A percentile compares a stretch with the other conserved stretches of the same genome.
Conservation (phyloP, 129 eudicot species). For the Lactuca sativa region DNA sequence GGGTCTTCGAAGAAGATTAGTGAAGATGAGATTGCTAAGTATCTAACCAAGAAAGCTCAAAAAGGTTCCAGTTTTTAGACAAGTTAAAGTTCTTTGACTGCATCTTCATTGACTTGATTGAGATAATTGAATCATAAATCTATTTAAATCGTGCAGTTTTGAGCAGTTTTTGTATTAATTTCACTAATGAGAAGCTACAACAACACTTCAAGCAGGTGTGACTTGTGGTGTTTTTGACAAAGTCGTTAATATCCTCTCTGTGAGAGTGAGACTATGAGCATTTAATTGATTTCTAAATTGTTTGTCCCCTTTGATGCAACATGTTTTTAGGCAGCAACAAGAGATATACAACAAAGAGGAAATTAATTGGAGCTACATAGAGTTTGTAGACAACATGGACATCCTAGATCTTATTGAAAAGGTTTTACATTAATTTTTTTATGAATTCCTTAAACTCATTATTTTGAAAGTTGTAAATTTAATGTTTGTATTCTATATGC, state of each 20-base stretch:
- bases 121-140: slow-evolving; percentile 8
- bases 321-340: slow-evolving; percentile 97
- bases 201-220: slow-evolving; percentile 97
- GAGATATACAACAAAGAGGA: slow-evolving; percentile 89
- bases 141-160: slow-evolving; percentile 58
- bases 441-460: slow-evolving; percentile 3
- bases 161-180: slow-evolving; percentile 98
- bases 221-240: slow-evolving; percentile 16
- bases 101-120: slow-evolving; percentile 13
- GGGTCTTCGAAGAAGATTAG: no score
- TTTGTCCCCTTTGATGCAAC: slow-evolving; percentile 49
- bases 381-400: slow-evolving; percentile 94
- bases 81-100: background rate
- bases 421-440: slow-evolving; percentile 38
- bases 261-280: background rate
- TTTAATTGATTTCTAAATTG: slow-evolving; percentile 20
- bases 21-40: no score
- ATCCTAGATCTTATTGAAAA: slow-evolving; percentile 95
- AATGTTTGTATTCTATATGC: slow-evolving; percentile 39
- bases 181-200: slow-evolving; percentile 93
- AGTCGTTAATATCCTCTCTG: slow-evolving; percentile 1
- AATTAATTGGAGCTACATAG: slow-evolving; percentile 99
- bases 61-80: no score
- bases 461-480: background rate
- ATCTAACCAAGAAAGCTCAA: no score